Conservation (phyloP, 257 asterid species). For the Marsdenia floribunda region DNA sequence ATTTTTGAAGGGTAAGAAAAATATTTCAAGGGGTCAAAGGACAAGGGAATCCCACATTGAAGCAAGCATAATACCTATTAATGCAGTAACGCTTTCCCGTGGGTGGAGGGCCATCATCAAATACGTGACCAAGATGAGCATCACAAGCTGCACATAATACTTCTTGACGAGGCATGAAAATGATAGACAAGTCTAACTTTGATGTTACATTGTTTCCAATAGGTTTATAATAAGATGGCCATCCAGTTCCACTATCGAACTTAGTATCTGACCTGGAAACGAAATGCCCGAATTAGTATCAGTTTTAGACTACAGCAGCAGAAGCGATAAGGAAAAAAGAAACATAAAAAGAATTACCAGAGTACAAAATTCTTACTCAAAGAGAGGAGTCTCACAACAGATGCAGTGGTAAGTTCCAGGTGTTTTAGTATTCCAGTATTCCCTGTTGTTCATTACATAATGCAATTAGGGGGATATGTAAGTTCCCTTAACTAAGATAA, state of each 20-base stretch:
- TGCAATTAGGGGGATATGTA: not conserved
- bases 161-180: conserved; percentile 92
- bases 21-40: not conserved
- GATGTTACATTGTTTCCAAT: conserved; percentile 75
- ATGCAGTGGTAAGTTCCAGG: conserved; percentile 82
- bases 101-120: conserved; percentile 89
- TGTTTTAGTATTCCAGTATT: conserved; percentile 82
- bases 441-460: conserved; percentile 38
- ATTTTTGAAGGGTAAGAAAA: not conserved
- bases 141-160: conserved; percentile 71
- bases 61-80: conserved; percentile 52
- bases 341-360: too few relatives aligned
- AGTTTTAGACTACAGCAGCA: not conserved
- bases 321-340: not conserved
- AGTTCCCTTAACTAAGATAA: not conserved
- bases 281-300: too few relatives aligned
- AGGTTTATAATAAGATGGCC: conserved; percentile 91
- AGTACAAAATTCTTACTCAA: conserved; percentile 45
- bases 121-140: conserved; percentile 93
- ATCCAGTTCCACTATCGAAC: conserved; percentile 92
- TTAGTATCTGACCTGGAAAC: conserved; percentile 71
- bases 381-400: conserved; percentile 86
- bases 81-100: conserved; percentile 87
- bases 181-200: conserved; percentile 72
- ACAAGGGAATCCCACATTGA: not conserved